These are phyloP conservation scores for Phycomyces blakesleeanus DNA, from an alignment of 192 early-diverging fungal genomes.

Conservation along the genomic window DNA sequence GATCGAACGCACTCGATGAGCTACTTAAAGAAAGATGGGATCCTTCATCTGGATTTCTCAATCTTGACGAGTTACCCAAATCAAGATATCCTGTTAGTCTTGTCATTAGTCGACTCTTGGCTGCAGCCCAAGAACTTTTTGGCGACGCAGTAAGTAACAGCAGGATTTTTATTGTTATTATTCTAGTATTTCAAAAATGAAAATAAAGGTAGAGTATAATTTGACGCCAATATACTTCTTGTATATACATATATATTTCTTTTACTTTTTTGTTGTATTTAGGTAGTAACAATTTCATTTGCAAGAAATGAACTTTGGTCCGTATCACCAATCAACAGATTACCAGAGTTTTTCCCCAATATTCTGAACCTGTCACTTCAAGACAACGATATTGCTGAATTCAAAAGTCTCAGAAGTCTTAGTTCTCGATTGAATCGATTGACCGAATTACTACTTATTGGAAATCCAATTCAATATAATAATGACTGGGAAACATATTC, in stretches of 20 bases:
- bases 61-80: slow-evolving; percentile 22
- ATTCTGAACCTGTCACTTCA: slow-evolving; percentile 41
- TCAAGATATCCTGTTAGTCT: slow-evolving; percentile 5
- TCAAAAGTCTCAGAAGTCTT: slow-evolving; percentile 33
- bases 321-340: slow-evolving; percentile 20
- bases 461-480: slow-evolving; percentile 35
- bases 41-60: slow-evolving; percentile 12
- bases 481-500: slow-evolving; percentile 15
- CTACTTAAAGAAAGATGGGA: slow-evolving; percentile 26
- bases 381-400: slow-evolving; percentile 38
- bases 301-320: slow-evolving; percentile 33
- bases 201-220: too few species aligned
- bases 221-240: too few species aligned
- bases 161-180: too few species aligned
- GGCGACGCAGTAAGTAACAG: slow-evolving; percentile 10
- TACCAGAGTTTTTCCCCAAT: slow-evolving; percentile 37
- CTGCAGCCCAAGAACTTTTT: slow-evolving; percentile 10
- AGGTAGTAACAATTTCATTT: slow-evolving; percentile 41
- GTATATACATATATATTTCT: too few species aligned
- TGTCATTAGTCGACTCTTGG: slow-evolving; percentile 4
- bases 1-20: slow-evolving; percentile 4
- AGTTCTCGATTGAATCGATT: slow-evolving; percentile 26
- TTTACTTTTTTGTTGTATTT: neutral
- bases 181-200: too few species aligned
- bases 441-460: slow-evolving; percentile 37